These are phyloP conservation scores for Vitellaria paradoxa DNA, from an alignment of 179 eudicot species.

Conservation along the genomic window DNA sequence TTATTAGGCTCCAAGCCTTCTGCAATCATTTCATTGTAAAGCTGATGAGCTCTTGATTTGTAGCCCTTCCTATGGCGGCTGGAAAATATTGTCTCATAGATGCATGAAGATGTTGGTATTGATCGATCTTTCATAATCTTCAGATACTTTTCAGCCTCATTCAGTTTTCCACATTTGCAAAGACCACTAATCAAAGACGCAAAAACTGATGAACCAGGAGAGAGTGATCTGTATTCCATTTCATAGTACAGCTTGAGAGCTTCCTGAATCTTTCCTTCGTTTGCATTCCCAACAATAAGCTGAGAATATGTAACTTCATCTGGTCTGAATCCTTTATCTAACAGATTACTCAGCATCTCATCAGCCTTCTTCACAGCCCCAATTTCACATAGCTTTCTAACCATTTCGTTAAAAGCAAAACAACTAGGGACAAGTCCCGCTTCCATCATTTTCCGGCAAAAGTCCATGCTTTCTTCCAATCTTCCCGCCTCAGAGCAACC, in stretches of 20 bases:
- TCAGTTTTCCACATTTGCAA: slow-evolving; percentile 40
- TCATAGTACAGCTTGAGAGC: slow-evolving; percentile 67
- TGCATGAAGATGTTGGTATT: slow-evolving; percentile 27
- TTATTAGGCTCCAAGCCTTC: slow-evolving; percentile 12
- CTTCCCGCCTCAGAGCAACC: slow-evolving; percentile 47
- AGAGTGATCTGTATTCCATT: slow-evolving; percentile 56
- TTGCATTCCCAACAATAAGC: slow-evolving; percentile 64
- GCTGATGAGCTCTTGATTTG: slow-evolving; percentile 36
- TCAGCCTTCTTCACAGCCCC: slow-evolving; percentile 49
- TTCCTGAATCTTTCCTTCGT: slow-evolving; percentile 51
- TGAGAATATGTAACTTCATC: slow-evolving; percentile 46
- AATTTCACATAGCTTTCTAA: slow-evolving; percentile 43
- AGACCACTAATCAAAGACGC: slow-evolving; percentile 38
- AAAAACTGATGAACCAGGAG: slow-evolving; percentile 44
- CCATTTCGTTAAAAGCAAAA: slow-evolving; percentile 55
- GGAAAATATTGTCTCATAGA: slow-evolving; percentile 40
- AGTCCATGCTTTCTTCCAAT: slow-evolving; percentile 38
- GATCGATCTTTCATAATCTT: slow-evolving; percentile 47
- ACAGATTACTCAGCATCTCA: slow-evolving; percentile 56
- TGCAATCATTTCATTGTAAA: slow-evolving; percentile 38
- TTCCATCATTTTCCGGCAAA: slow-evolving; percentile 53
- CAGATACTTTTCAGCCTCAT: slow-evolving; percentile 64
- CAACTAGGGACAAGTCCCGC: slow-evolving; percentile 59
- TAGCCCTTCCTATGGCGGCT: slow-evolving; percentile 37
- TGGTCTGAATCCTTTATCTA: slow-evolving; percentile 68